Conservation (phyloP, 2,329 filamentous ascomycete species). For the Xylaria sp. region DNA sequence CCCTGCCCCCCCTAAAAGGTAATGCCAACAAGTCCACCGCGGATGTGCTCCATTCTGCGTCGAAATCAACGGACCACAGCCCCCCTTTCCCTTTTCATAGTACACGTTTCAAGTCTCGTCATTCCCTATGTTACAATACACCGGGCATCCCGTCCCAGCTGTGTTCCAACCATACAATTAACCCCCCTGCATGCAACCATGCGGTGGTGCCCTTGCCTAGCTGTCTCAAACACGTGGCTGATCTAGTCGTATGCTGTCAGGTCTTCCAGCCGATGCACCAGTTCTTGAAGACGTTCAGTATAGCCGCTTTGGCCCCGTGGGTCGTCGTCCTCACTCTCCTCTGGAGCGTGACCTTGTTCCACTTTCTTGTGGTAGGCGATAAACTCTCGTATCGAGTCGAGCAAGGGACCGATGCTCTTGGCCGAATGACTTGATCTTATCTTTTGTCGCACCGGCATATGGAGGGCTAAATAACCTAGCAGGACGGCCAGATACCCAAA, state of each 20-base stretch:
- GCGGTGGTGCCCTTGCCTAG: constrained; percentile 1
- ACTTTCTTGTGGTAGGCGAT: constrained; percentile 54
- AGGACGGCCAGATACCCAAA: constrained; percentile 86
- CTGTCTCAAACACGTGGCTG: not conserved
- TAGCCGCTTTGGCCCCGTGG: constrained; percentile 38
- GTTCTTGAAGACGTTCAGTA: constrained; percentile 43
- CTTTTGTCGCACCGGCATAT: constrained; percentile 46
- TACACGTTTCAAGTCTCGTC: constrained; percentile 1
- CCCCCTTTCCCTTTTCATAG: constrained; percentile 2
- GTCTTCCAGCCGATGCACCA: constrained; percentile 44
- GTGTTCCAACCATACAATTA: constrained; percentile 11
- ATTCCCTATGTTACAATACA: constrained; percentile 8
- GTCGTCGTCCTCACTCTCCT: constrained; percentile 40
- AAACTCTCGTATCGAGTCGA: constrained; percentile 59
- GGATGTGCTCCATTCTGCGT: constrained; percentile 2
- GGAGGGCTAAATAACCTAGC: constrained; percentile 77
- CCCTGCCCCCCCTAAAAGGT: constrained; percentile 1
- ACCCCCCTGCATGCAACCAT: constrained; percentile 1
- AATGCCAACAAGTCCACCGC: constrained; percentile 14
- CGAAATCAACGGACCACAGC: constrained; percentile 5
- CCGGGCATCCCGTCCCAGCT: constrained; percentile 6
- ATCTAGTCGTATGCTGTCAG: constrained; percentile 30
- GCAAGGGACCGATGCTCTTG: constrained; percentile 48
- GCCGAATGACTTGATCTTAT: constrained; percentile 47
- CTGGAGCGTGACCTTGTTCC: constrained; percentile 39